Conservation (phyloP, 345 rosid species). For the Atalantia buxifolia region DNA sequence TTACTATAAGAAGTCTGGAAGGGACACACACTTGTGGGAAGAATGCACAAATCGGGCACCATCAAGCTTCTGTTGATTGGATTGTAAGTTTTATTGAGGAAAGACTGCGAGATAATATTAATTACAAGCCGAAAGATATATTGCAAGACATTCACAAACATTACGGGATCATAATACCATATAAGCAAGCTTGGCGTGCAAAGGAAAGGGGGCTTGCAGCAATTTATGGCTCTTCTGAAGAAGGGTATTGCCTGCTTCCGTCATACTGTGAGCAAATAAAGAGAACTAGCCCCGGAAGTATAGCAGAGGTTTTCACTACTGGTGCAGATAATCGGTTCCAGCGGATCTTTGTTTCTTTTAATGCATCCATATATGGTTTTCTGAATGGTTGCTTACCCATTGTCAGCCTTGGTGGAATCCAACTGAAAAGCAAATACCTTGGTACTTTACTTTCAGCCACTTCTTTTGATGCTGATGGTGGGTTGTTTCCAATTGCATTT, state of each 20-base stretch:
- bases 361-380: slow-evolving; percentile 44
- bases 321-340: slow-evolving; percentile 49
- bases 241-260: slow-evolving; percentile 54
- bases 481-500: slow-evolving; percentile 51
- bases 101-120: slow-evolving; percentile 36
- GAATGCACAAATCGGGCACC: slow-evolving; percentile 53
- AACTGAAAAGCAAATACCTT: slow-evolving; percentile 53
- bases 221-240: slow-evolving; percentile 61
- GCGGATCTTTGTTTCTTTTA: slow-evolving; percentile 45
- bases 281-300: slow-evolving; percentile 47
- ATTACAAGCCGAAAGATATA: slow-evolving; percentile 62
- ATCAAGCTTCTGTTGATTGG: slow-evolving; percentile 67
- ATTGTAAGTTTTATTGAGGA: slow-evolving; percentile 52
- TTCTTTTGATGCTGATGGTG: slow-evolving; percentile 58
- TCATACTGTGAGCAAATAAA: slow-evolving; percentile 45
- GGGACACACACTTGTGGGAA: slow-evolving; percentile 47
- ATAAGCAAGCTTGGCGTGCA: slow-evolving; percentile 68
- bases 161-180: slow-evolving; percentile 49
- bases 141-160: slow-evolving; percentile 48
- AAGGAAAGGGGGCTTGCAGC: slow-evolving; percentile 61
- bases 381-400: slow-evolving; percentile 53
- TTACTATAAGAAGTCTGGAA: slow-evolving; percentile 50
- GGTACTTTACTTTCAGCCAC: slow-evolving; percentile 52
- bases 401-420: slow-evolving; percentile 42
- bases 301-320: slow-evolving; percentile 42